phyloP scores from a whole-genome alignment of 164 flowering plant species.

The Echeveria elegans region DNA sequence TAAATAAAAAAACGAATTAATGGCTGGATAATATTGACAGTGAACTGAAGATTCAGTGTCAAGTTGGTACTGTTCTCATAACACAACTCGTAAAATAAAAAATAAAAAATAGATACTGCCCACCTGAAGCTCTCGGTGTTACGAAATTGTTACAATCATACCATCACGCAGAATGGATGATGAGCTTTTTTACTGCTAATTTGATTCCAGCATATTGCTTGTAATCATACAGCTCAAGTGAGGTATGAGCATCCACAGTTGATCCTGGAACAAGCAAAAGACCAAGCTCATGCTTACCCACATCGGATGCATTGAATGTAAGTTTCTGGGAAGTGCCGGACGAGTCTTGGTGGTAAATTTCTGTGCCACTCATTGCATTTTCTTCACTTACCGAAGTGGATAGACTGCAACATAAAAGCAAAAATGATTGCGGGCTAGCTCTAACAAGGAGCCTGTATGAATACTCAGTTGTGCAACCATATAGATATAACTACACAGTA shows the following conservation, averaged over 20 bases:
- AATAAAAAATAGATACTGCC: background rate
- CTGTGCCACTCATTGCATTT: constrained; percentile 36
- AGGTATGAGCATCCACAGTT: constrained; percentile 52
- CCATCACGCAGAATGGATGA: constrained; percentile 23
- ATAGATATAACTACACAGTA: background rate
- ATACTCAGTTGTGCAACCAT: background rate
- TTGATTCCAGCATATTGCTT: constrained; percentile 73
- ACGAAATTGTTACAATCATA: background rate
- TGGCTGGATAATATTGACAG: background rate
- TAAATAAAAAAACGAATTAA: background rate
- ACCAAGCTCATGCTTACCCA: constrained; percentile 39
- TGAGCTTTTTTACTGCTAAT: constrained; percentile 43
- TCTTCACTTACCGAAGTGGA: constrained; percentile 48
- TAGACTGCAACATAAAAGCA: constrained; percentile 35
- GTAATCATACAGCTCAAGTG: constrained; percentile 67
- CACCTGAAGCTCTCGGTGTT: background rate
- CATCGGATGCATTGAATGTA: constrained; percentile 43
- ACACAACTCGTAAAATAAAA: background rate
- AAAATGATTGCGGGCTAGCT: background rate
- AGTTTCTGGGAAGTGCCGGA: constrained; percentile 39
- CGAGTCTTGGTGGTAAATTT: constrained; percentile 58
- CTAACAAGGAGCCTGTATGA: background rate
- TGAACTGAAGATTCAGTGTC: background rate
- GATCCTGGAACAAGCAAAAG: constrained; percentile 43
- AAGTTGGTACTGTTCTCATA: background rate